These are phyloP conservation scores for Carpinus fangiana DNA, from an alignment of 306 rosid species.

Conservation along the genomic window DNA sequence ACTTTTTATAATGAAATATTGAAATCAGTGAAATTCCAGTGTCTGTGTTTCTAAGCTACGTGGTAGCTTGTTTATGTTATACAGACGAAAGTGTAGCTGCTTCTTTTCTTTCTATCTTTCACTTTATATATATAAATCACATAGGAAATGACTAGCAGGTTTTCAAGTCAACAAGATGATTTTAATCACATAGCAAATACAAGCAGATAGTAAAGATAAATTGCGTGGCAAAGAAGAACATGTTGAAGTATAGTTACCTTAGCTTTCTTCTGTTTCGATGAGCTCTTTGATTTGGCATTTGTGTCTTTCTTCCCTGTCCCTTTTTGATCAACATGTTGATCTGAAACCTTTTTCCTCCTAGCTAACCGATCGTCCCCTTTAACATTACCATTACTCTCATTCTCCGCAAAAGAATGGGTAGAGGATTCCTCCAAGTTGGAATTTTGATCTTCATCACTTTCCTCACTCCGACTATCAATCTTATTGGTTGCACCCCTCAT, in stretches of 20 bases:
- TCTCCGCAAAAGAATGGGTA: conserved; percentile 30
- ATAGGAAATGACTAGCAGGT: background rate
- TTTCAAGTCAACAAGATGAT: background rate
- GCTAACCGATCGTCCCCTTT: conserved; percentile 38
- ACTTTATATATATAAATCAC: too few species aligned
- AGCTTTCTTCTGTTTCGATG: conserved; percentile 67
- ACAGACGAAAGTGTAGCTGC: too few species aligned
- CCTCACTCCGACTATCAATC: conserved; percentile 25
- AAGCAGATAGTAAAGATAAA: background rate
- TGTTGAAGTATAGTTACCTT: conserved; percentile 54
- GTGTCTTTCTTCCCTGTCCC: conserved; percentile 48
- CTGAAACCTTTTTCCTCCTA: conserved; percentile 44
- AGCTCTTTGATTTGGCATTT: conserved; percentile 45
- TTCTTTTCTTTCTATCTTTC: too few species aligned
- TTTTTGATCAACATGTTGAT: conserved; percentile 45
- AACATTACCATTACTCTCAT: conserved; percentile 27
- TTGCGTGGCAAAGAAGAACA: background rate
- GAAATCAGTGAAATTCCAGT: too few species aligned
- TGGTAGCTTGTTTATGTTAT: too few species aligned
- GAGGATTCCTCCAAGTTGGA: conserved; percentile 43
- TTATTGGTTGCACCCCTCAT: conserved; percentile 24
- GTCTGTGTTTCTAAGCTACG: too few species aligned
- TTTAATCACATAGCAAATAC: conserved; percentile 7
- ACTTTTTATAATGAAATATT: too few species aligned
- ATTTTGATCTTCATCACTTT: conserved; percentile 29